phyloP scores from a whole-genome alignment of 2,329 filamentous ascomycete genomes.

The Penicillium digitatum region DNA sequence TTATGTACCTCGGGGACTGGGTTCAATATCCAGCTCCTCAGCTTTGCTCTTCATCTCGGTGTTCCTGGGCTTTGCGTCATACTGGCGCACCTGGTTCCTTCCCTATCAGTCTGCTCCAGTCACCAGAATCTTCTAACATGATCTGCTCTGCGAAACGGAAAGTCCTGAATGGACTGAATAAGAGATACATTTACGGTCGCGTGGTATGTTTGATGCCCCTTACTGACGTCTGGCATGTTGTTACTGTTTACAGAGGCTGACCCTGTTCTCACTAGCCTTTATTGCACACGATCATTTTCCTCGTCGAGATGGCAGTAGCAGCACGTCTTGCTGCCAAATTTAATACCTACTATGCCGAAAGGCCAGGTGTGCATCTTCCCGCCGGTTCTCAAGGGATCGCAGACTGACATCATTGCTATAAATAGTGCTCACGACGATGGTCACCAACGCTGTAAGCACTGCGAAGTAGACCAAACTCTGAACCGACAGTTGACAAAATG shows the following conservation, averaged over 20 bases:
- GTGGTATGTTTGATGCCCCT: slow-evolving; percentile 33
- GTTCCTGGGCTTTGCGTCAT: slow-evolving; percentile 37
- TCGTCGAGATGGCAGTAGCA: slow-evolving; percentile 84
- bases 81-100: slow-evolving; percentile 28
- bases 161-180: slow-evolving; percentile 45
- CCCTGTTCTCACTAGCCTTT: slow-evolving; percentile 62
- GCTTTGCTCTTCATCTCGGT: neutral
- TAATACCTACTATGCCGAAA: slow-evolving; percentile 88
- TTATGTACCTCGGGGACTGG: neutral
- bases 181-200: slow-evolving; percentile 47
- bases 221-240: neutral
- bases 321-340: slow-evolving; percentile 80
- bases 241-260: slow-evolving; percentile 8
- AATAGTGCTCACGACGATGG: slow-evolving; percentile 93
- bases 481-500: slow-evolving; percentile 11
- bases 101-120: slow-evolving; percentile 23
- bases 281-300: slow-evolving; percentile 75
- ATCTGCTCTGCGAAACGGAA: slow-evolving; percentile 40
- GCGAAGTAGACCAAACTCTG: neutral
- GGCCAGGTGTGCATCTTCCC: slow-evolving; percentile 60
- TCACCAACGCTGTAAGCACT: slow-evolving; percentile 77
- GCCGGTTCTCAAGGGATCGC: neutral
- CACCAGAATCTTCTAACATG: slow-evolving; percentile 33
- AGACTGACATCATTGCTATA: slow-evolving; percentile 16
- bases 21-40: neutral